Base-by-base conservation (phyloP, 345 rosid species). In the Rhodamnia argentea region DNA sequence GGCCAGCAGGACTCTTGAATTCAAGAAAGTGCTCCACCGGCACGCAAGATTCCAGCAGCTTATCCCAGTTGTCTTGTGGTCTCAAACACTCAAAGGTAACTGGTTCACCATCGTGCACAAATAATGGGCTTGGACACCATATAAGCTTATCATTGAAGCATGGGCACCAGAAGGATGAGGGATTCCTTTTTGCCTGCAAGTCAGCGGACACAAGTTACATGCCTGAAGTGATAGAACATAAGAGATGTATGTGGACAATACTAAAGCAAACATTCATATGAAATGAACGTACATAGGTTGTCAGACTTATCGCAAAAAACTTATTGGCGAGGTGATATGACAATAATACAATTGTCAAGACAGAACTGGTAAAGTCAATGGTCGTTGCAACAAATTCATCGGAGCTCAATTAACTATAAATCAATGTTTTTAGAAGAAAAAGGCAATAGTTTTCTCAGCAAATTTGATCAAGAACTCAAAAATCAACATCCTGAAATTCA, bases 21-120 rank as follows among this genome's bases (percentile, higher is more conserved):
- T 96, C 96, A 52, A 96, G 98, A 94, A 94, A 97, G 57, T 75
- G 92, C 86, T 93, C 96, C 84, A 96, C 89, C 40, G 96, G 94
- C 82, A 93, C 90, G 85, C 99, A 96, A 87, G 91, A 93, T 82
- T 93, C 89, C 74, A 93, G 83, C 87, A 92, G 89, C 22, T 91
- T 87, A 84, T 95, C 94, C 60, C 82, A 88, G 89, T 52, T 89
- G 52, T 91, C 93, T 87, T 87, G 90, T 78, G 90, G 88, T 90
- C 90, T 88, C 87, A 89, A 86, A 83, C 86, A 86, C 85, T 85
- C 90, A 88, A 83, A 78, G 7, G 42, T 70, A 54, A 81, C 83
- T 42, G 75, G 40, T 57, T 87, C 87, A 86, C 87, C 93, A 86
- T 87, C 87, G 60, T 88, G 74, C 89, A 86, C 91, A 85, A 86